These are phyloP conservation scores for Monosporascus sp. DNA, from an alignment of 2,329 filamentous ascomycete species.

Conservation along the genomic window DNA sequence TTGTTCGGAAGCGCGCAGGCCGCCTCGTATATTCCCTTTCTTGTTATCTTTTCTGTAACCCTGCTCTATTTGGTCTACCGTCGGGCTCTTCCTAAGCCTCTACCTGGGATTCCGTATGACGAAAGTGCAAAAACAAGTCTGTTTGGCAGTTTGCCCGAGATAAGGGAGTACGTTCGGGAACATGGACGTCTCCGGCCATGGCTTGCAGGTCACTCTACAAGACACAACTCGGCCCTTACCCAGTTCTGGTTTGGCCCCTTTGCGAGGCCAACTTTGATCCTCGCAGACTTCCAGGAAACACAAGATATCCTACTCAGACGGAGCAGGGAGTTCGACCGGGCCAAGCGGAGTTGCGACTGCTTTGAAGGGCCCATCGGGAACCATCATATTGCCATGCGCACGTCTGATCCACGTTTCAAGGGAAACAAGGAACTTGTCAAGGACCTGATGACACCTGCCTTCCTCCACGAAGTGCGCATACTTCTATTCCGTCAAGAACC, in stretches of 20 bases:
- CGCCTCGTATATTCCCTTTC: not conserved
- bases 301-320: constrained; percentile 29
- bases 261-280: constrained; percentile 24
- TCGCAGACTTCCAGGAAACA: constrained; percentile 28
- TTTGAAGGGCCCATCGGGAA: constrained; percentile 16
- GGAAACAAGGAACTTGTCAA: constrained; percentile 27
- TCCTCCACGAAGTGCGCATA: constrained; percentile 21
- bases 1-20: not conserved
- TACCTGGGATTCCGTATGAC: constrained; percentile 26
- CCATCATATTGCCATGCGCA: constrained; percentile 30
- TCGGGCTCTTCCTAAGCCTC: constrained; percentile 20
- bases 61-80: constrained; percentile 9
- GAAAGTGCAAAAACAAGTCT: constrained; percentile 9
- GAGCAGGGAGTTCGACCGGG: constrained; percentile 28
- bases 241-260: constrained; percentile 31
- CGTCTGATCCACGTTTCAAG: constrained; percentile 27
- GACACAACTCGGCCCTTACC: constrained; percentile 20
- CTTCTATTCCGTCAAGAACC: not conserved
- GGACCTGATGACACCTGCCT: constrained; percentile 32
- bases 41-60: not conserved
- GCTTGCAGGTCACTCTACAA: constrained; percentile 7
- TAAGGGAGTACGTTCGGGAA: constrained; percentile 6
- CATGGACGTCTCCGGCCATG: constrained; percentile 10
- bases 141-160: constrained; percentile 19
- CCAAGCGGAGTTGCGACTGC: constrained; percentile 12